Evolutionary conservation across 2,329 filamentous ascomycete species (phyloP), one percentile per base, ranked within the genome.

Genomic region (Ceratocystis huliohia): DNA sequence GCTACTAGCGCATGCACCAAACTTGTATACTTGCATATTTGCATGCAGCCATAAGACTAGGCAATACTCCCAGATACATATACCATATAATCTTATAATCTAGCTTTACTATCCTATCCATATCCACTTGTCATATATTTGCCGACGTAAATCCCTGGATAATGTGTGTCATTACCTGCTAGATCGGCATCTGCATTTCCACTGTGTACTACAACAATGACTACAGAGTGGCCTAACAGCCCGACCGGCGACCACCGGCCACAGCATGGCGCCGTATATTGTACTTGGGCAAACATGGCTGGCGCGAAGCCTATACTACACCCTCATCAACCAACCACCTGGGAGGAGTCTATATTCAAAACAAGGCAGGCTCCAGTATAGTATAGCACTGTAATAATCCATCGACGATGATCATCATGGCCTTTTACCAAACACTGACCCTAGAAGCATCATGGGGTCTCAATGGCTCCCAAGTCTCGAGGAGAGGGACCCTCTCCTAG

Each of bases 41-140:
- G n/a, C 10, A 17, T 53, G 48, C 48, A 53, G 37, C 48, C 22
- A 57, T 57, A 33, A 7, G 6, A 57, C 53, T 20, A 3, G 30
- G 30, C 30, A 33, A 33, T 33, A 33, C 30, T 7, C 30, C 30
- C 30, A 33, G n/a, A 20, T 20, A 20, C n/a, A 22, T 30, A 28
- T 57, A 30, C 48, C 53, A 33, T 57, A 57, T 56, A 25, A 7
- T 17, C 20, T 15, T 33, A 57, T 57, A 30, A 25, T 57, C 22
- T 3, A 57, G 53, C 53, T 33, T 50, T 3, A n/a, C 48, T 50
- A 50, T 50, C 17, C 20, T 48, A 50, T 50, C 53, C 53, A 17
- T 25, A 57, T 57, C 25, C 53, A 57, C 53, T 57, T 57, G 53
- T 57, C 53, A 57, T 25, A 57, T 57, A 57, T 30, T 57, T 33